Base-by-base conservation (phyloP, 257 asterid genomes). In the Leonotis leonurus region DNA sequence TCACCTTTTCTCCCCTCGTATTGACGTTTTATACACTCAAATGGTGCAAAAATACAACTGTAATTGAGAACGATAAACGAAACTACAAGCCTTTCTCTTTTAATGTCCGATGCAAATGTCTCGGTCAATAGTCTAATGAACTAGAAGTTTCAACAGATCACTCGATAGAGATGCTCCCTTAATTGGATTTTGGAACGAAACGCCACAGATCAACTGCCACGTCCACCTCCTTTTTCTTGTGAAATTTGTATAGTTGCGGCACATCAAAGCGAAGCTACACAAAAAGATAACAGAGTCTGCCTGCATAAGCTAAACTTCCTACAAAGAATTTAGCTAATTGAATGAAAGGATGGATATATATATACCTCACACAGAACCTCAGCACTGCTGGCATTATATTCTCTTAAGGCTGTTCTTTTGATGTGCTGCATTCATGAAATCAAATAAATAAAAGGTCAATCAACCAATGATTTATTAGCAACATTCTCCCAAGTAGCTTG, bases 181-280 rank as follows among this genome's bases (percentile, higher is more conserved):
- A 63, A 58, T 45, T 22, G 49, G 55, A 69, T 55, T 60, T 73
- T 0, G 99, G 99, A 64, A 89, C 97, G 72, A 92, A 92, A n/a
- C 91, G 89, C 97, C 97, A 89, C 24, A 92, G 84, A 75, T 92
- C 99, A 67, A 89, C 97, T 24, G 95, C 96, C 52, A 92, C 83
- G 56, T 92, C 96, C 52, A 92, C 95, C 78, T 86, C 97, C 78
- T 80, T 92, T 75, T 82, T 89, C 97, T 85, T 89, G 87, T 92
- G 99, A 76, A 92, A 92, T 70, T 89, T 89, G 83, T 92, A 92
- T n/a, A 89, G 82, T 61, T 85, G 82, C 18, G 97, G 95, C 52
- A 92, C 88, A 67, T 92, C 96, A 55, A 78, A 92, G 46, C 96
- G 85, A 37, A 92, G 95, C 97, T 91, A 70, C 14, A 68, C 20